These are phyloP conservation scores for Nigrospora oryzae DNA, from an alignment of 2,329 filamentous ascomycete species.

Conservation along the genomic window DNA sequence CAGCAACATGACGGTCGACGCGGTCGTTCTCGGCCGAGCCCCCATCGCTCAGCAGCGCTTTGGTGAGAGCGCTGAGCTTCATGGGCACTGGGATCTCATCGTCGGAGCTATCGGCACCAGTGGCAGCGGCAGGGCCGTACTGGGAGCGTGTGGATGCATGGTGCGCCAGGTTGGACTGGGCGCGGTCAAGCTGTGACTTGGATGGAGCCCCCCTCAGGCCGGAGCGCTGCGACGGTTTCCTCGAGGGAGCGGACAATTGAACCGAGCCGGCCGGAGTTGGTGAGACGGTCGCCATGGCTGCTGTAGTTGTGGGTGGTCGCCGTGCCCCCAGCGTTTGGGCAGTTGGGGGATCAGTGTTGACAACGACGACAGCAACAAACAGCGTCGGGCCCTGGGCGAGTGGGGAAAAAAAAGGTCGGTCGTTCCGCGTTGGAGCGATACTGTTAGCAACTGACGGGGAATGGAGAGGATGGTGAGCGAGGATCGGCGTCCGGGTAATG, in stretches of 20 bases:
- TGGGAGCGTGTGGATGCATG: conserved; percentile 28
- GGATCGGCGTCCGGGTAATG: too few relatives aligned
- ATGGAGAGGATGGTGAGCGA: too few relatives aligned
- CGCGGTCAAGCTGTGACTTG: conserved; percentile 33
- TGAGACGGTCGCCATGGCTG: conserved; percentile 16
- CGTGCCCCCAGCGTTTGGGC: too few relatives aligned
- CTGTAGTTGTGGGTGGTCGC: too few relatives aligned
- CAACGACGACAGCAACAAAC: too few relatives aligned
- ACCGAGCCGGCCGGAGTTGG: conserved; percentile 41
- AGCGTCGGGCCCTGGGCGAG: too few relatives aligned
- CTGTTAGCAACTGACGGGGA: too few relatives aligned
- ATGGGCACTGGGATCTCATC: conserved; percentile 87
- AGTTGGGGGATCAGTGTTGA: too few relatives aligned
- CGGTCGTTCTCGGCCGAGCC: conserved; percentile 41
- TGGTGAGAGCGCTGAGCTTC: conserved; percentile 89
- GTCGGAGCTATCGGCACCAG: conserved; percentile 77
- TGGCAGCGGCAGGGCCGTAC: conserved; percentile 28
- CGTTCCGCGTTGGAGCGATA: too few relatives aligned
- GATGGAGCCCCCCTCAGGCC: conserved; percentile 41
- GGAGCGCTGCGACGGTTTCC: conserved; percentile 49
- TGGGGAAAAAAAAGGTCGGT: too few relatives aligned
- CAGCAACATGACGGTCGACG: conserved; percentile 16
- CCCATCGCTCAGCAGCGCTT: conserved; percentile 67
- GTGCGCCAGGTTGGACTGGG: conserved; percentile 32
- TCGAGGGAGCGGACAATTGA: conserved; percentile 33